phyloP scores from a whole-genome alignment of 192 early-diverging fungal species.

The Podila verticillata region DNA sequence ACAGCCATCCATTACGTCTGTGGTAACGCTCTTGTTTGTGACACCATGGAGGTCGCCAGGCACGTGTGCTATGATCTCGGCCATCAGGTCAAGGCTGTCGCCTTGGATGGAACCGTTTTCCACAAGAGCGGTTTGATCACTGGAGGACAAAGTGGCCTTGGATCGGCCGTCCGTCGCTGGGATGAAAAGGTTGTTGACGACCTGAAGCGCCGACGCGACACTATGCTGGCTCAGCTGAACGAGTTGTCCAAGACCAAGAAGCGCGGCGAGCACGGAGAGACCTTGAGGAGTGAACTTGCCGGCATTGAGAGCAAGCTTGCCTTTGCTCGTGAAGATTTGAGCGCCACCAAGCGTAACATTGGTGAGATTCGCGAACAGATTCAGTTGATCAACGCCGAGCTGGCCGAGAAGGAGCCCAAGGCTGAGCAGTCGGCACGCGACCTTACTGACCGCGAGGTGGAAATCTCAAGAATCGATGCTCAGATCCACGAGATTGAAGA shows the following conservation, averaged over 20 bases:
- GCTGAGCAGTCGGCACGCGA: constrained; percentile 17
- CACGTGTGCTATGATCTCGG: constrained; percentile 85
- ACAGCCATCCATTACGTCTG: constrained; percentile 90
- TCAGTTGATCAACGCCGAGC: constrained; percentile 56
- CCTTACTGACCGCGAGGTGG: constrained; percentile 53
- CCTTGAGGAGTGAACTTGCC: constrained; percentile 64
- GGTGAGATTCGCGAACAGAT: constrained; percentile 70
- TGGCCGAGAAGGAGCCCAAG: constrained; percentile 39
- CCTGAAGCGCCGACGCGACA: constrained; percentile 74
- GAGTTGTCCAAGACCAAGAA: constrained; percentile 76
- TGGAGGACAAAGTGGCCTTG: constrained; percentile 70
- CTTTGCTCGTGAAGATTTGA: constrained; percentile 72
- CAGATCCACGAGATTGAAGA: constrained; percentile 67
- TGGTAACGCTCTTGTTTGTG: constrained; percentile 92
- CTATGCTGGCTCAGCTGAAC: constrained; percentile 75
- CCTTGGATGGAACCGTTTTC: constrained; percentile 93
- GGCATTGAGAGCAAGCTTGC: constrained; percentile 68
- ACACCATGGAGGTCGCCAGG: constrained; percentile 85
- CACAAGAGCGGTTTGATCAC: constrained; percentile 98
- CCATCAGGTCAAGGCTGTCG: constrained; percentile 91
- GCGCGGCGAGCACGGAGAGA: constrained; percentile 71
- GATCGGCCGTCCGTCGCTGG: constrained; percentile 72
- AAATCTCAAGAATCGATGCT: constrained; percentile 48
- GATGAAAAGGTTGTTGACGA: constrained; percentile 91
- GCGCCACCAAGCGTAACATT: constrained; percentile 62